A percentile compares a stretch with the other conserved stretches of the same genome.
phyloP scores from a whole-genome alignment of 495 filamentous ascomycete genomes.

The Penicillium pulvis region DNA sequence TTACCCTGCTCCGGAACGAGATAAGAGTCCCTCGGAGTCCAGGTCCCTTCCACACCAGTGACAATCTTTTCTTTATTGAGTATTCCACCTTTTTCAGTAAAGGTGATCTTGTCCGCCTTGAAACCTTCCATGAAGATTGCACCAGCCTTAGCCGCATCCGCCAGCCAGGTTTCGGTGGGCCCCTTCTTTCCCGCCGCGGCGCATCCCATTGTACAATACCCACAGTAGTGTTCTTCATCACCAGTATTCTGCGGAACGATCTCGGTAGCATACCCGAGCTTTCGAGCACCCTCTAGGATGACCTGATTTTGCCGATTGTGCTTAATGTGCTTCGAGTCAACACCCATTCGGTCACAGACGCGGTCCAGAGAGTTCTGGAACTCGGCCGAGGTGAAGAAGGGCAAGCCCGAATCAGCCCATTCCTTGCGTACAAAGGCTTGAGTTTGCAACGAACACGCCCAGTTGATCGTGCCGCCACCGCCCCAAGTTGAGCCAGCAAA shows the following conservation, averaged over 20 bases:
- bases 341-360: constrained; percentile 75
- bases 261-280: constrained; percentile 71
- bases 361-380: constrained; percentile 78
- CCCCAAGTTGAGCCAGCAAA: constrained; percentile 76
- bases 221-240: constrained; percentile 68
- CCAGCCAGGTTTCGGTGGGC: constrained; percentile 73
- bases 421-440: constrained; percentile 80
- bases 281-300: constrained; percentile 73
- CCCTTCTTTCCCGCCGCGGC: constrained; percentile 72
- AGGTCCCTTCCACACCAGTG: constrained; percentile 67
- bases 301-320: constrained; percentile 71
- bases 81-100: constrained; percentile 55
- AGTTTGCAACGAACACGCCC: constrained; percentile 78
- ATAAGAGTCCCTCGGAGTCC: constrained; percentile 68
- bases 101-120: constrained; percentile 64
- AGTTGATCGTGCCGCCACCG: constrained; percentile 86
- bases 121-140: constrained; percentile 82
- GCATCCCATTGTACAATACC: constrained; percentile 80
- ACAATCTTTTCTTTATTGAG: constrained; percentile 47
- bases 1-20: constrained; percentile 54
- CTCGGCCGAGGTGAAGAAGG: constrained; percentile 73
- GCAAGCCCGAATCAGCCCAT: constrained; percentile 72
- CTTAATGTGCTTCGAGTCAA: constrained; percentile 61
- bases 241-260: constrained; percentile 80
- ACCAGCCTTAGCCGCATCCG: constrained; percentile 73